Evolutionary conservation across 257 asterid genomes (phyloP).

Genomic region (Forsythia suspensa): DNA sequence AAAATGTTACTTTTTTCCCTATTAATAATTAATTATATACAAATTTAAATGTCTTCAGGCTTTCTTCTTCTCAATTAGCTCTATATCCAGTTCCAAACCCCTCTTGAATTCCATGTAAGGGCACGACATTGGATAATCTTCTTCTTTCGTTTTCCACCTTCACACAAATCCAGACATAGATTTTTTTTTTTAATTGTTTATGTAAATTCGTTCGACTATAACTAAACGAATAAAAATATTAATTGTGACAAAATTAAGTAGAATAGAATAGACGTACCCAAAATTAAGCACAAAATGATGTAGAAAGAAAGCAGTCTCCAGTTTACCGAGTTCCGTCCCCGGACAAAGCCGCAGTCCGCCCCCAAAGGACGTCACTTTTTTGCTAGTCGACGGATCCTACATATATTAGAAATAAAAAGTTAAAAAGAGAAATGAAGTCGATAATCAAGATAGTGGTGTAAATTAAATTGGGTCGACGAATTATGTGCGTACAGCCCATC

Average conservation of each 20-base stretch:
- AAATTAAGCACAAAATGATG: conserved; percentile 72
- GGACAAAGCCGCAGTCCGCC: conserved; percentile 80
- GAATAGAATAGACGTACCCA: conserved; percentile 34
- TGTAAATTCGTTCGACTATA: too few relatives aligned
- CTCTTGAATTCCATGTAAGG: conserved; percentile 70
- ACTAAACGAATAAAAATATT: too few relatives aligned
- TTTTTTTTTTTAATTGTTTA: neutral
- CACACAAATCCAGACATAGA: neutral
- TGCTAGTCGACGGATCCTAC: conserved; percentile 53
- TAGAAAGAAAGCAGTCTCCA: conserved; percentile 72
- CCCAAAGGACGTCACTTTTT: conserved; percentile 60
- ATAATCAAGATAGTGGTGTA: too few relatives aligned
- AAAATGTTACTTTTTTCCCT: neutral
- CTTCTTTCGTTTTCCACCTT: conserved; percentile 68
- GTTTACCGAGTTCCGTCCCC: conserved; percentile 70
- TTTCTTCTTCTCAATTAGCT: conserved; percentile 16
- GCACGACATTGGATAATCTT: conserved; percentile 49
- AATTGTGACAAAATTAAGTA: neutral
- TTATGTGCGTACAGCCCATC: conserved; percentile 58
- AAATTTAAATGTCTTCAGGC: neutral
- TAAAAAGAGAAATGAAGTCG: neutral
- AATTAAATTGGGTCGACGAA: too few relatives aligned
- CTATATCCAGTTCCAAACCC: conserved; percentile 50
- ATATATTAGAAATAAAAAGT: neutral
- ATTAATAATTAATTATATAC: neutral